Evolutionary conservation across 2,329 filamentous ascomycete species (phyloP), one percentile per base, ranked within the genome.

Genomic region (Leptosphaerulina australis): DNA sequence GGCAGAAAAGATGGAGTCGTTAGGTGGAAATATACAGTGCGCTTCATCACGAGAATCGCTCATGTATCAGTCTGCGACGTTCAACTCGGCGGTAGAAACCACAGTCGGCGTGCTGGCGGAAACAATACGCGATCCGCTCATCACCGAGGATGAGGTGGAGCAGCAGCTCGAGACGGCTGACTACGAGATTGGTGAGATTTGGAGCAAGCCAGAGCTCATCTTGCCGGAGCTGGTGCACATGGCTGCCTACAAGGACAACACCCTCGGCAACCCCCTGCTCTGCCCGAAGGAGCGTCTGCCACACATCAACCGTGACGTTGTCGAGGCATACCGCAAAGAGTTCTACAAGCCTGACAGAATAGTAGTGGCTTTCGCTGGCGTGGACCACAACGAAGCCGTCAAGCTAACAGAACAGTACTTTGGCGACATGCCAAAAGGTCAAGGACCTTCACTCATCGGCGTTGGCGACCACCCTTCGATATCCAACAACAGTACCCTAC

Each of bases 1-100:
- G 86, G 79, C 96, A 15, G 91, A 96, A 73, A 81, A 86, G 25
- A 82, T 97, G 25, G 94, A 97, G 75, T 87, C 86, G 0, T 79
- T 99, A 3, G 94, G 94, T 26, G 94, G 94, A 24, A 97, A 97
- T 72, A 93, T 99, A 52, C 92, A 97, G 76, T 99, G 94, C 76
- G 92, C 93, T 9, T 97, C 92, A 1, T 96, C 91, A 2, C 83
- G 94, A 59, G 94, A 99, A 76, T 91, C 91, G 48, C 84, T 99
- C 76, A 99, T 99, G 94, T 99, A 99, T 79, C 94, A 99, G 75
- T 90, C 91, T 1, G 94, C 94, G 20, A 97, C 92, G 22, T 99
- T 99, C 83, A 99, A 99, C 78, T 88, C 87, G 20, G 88, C 91
- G 14, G 91, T 99, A 7, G 87, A 90, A 5, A 85, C 85, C 7